These are phyloP conservation scores for Hibiscus tridactylites DNA, from an alignment of 345 rosid genomes.

Conservation along the genomic window DNA sequence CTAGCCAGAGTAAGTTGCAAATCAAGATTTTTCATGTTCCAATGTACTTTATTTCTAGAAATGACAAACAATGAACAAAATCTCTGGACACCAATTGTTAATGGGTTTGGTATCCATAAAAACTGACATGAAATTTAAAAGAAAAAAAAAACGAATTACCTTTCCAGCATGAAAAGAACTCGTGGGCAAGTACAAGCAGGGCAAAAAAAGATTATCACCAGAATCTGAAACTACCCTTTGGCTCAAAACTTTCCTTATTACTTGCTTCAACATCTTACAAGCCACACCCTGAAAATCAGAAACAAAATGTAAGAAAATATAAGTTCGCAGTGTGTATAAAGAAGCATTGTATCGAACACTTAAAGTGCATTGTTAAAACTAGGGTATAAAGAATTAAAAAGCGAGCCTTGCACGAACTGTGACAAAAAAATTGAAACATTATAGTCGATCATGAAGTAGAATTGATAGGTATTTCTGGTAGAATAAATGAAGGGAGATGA, in stretches of 20 bases:
- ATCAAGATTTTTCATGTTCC: neutral
- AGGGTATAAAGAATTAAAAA: neutral
- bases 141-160: conserved; percentile 19
- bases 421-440: no score
- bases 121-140: neutral
- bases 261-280: conserved; percentile 42
- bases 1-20: neutral
- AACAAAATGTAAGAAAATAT: neutral
- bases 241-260: conserved; percentile 25
- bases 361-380: conserved; percentile 4
- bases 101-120: neutral
- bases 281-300: neutral
- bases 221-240: conserved; percentile 19
- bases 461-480: neutral
- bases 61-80: neutral
- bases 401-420: neutral
- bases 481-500: neutral
- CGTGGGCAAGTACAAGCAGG: conserved; percentile 27
- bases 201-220: conserved; percentile 28
- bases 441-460: neutral
- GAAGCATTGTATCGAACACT: conserved; percentile 18
- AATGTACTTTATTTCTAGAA: neutral
- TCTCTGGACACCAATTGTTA: neutral
- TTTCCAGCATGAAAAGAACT: conserved; percentile 33
- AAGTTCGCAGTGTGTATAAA: neutral